Evolutionary conservation across 768 basidiomycete genomes (phyloP).

Genomic region (Suillus ampliporus): DNA sequence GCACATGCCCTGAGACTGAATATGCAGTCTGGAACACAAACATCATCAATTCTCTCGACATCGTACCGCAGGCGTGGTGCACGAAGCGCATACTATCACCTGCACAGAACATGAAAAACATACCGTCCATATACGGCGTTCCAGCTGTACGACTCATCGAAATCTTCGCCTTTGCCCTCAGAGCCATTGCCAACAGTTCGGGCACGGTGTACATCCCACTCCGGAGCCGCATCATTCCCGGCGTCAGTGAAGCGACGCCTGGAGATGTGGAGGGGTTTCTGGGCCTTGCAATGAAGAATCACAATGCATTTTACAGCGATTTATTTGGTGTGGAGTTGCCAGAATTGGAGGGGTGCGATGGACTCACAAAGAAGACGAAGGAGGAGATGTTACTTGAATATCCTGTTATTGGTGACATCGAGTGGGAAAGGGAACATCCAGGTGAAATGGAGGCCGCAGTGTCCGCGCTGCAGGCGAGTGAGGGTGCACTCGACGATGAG

Average conservation of each 20-base stretch:
- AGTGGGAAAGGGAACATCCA: slow-evolving; percentile 24
- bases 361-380: slow-evolving; percentile 6
- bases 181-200: not conserved
- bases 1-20: not conserved
- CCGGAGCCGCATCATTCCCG: slow-evolving; percentile 12
- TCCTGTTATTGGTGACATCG: slow-evolving; percentile 13
- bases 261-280: not conserved
- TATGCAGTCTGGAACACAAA: slow-evolving; percentile 26
- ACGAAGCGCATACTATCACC: not conserved
- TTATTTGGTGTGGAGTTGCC: not conserved
- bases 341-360: not conserved
- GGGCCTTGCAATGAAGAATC: not conserved
- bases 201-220: slow-evolving; percentile 15
- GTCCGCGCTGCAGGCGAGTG: not conserved
- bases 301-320: not conserved
- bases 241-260: not conserved
- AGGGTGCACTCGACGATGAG: not conserved
- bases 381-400: slow-evolving; percentile 2
- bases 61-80: slow-evolving; percentile 23
- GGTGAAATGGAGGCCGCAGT: slow-evolving; percentile 7
- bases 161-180: not conserved
- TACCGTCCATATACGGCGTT: slow-evolving; percentile 17
- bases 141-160: not conserved
- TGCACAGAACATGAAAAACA: slow-evolving; percentile 20
- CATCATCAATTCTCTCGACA: slow-evolving; percentile 21